Evolutionary conservation across 2,329 filamentous ascomycete species (phyloP), one percentile per base, ranked within the genome.

Genomic region (Monilinia vaccinii-corymbosi): DNA sequence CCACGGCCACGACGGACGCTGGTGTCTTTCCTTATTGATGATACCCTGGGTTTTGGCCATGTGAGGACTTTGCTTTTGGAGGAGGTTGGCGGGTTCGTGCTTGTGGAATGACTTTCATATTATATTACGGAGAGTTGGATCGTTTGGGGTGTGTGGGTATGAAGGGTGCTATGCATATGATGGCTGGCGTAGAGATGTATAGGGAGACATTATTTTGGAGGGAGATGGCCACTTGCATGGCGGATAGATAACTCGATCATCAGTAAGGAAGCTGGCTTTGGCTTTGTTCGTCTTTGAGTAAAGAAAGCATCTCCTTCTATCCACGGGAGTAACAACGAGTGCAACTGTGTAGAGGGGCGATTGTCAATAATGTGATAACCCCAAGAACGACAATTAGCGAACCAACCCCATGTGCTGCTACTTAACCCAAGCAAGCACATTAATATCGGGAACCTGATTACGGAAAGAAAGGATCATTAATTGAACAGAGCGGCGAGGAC

Each of bases 401-500:
- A n/a, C n/a, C n/a, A n/a, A n/a, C n/a, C n/a, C n/a, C n/a, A n/a
- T n/a, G n/a, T n/a, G n/a, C n/a, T n/a, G 9, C 2, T 34, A 34
- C 10, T 34, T 13, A 34, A 9, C 31, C 31, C 31, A 9, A 32
- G 32, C 32, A 34, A n/a, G n/a, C n/a, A n/a, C n/a, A 34, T n/a
- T n/a, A n/a, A n/a, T n/a, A n/a, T n/a, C n/a, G n/a, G n/a, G n/a
- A n/a, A n/a, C n/a, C n/a, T n/a, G n/a, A n/a, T n/a, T n/a, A n/a
- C n/a, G n/a, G n/a, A n/a, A n/a, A n/a, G 56, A 28, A 52, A 47
- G 38, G 56, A n/a, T 51, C 56, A n/a, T 58, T 21, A 42, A 36
- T 58, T 52, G 56, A 25, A 58, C 56, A 58, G 18, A 58, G 56
- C 56, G 47, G 56, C n/a, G 28, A 44, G 34, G 9, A 14, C 11